Evolutionary conservation across 768 basidiomycete genomes (phyloP).

Genomic region (Collybiopsis confluens): DNA sequence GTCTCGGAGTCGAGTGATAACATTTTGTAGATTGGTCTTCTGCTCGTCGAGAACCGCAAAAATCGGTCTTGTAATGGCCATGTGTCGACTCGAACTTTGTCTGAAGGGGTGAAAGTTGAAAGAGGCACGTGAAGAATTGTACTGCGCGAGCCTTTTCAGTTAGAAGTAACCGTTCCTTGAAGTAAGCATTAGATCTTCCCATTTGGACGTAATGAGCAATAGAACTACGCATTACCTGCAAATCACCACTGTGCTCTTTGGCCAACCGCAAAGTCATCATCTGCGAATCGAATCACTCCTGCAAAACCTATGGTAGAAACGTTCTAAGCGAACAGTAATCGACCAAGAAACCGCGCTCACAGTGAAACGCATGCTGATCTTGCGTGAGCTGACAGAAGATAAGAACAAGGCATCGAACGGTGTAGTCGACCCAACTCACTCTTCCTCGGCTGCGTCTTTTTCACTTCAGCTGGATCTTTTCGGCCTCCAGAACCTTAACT

Average conservation of each 20-base stretch:
- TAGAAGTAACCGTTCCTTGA: slow-evolving; percentile 33
- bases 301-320: slow-evolving; percentile 33
- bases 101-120: not conserved
- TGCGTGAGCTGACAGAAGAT: slow-evolving; percentile 1
- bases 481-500: slow-evolving; percentile 8
- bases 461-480: slow-evolving; percentile 16
- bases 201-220: slow-evolving; percentile 8
- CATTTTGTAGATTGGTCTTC: slow-evolving; percentile 24
- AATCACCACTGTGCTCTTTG: slow-evolving; percentile 50
- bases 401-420: no score
- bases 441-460: slow-evolving; percentile 20
- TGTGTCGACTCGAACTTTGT: not conserved
- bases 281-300: slow-evolving; percentile 61
- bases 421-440: slow-evolving; percentile 15
- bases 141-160: slow-evolving; percentile 34
- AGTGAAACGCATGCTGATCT: not conserved
- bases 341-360: no score
- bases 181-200: not conserved
- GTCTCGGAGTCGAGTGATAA: not conserved
- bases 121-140: not conserved
- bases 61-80: slow-evolving; percentile 31
- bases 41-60: slow-evolving; percentile 38
- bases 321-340: no score
- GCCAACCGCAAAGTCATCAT: slow-evolving; percentile 45
- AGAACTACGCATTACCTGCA: slow-evolving; percentile 32